phyloP scores from a whole-genome alignment of 1,139 yeast genomes.

The Yamadazyma songkhlaensis region DNA sequence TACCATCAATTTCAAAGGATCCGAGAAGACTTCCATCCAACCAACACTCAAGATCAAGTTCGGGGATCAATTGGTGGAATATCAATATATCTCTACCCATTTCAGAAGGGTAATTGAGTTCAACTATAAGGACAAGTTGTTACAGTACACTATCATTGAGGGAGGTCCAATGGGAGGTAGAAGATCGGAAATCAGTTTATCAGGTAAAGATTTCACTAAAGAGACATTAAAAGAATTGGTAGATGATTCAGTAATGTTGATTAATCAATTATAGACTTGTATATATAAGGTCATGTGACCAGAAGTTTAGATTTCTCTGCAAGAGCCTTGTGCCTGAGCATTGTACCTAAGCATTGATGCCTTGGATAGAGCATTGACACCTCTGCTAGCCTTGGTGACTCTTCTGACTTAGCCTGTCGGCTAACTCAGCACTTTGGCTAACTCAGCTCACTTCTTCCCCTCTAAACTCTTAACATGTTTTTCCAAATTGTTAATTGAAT shows the following conservation, averaged over 20 bases:
- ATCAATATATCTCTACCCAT: constrained; percentile 40
- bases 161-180: constrained; percentile 59
- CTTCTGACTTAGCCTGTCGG: no score
- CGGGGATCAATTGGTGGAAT: constrained; percentile 34
- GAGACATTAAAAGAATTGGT: constrained; percentile 26
- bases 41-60: constrained; percentile 36
- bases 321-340: no score
- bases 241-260: constrained; percentile 24
- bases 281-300: no score
- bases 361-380: no score
- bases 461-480: constrained; percentile 59
- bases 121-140: constrained; percentile 26
- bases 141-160: constrained; percentile 50
- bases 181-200: constrained; percentile 44
- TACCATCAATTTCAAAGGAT: constrained; percentile 40
- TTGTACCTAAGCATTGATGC: no score
- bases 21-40: constrained; percentile 30
- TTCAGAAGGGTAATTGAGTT: constrained; percentile 47
- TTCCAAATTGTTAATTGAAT: constrained; percentile 66
- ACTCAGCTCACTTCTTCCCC: constrained; percentile 9
- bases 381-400: no score
- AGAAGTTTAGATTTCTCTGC: no score
- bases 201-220: constrained; percentile 32
- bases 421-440: no score
- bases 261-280: constrained; percentile 17